Evolutionary conservation across 2,329 filamentous ascomycete genomes (phyloP), one percentile per base, ranked within the genome.

Genomic region (Alternaria incomplexa): DNA sequence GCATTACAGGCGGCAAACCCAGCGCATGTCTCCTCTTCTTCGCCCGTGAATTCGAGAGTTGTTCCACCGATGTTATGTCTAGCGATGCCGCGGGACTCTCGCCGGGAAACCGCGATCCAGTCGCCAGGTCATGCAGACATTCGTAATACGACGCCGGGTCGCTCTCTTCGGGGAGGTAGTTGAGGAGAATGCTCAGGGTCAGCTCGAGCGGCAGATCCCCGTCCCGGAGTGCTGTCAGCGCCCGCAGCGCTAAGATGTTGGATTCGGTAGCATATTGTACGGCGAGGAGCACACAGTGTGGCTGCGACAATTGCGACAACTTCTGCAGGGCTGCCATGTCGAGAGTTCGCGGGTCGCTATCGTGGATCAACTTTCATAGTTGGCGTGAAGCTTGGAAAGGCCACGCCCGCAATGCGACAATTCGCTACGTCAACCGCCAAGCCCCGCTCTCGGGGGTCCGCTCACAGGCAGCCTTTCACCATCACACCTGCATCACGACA

Each of bases 261-360:
- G 88, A 85, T 71, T 87, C 86, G 64, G 87, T 86, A 57, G 92
- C 88, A 70, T 90, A 86, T 73, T 93, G 88, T 22, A 89, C 89
- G 47, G 92, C 90, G 53, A 95, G 86, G 61, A 96, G 86, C 61
- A 93, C 82, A 68, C 90, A 87, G 77, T 93, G 91, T 60, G 90
- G 85, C 53, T 88, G 83, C 11, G 90, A 89, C 59, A 92, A 83
- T 58, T 79, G 64, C 54, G 70, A 62, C 15, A 78, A 55, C 59
- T 72, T 72, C 57, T 73, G 67, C 40, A 76, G 67, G 43, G 71
- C 62, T 20, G 70, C 66, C 76, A 78, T 78, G 9, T 48, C 30
- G 47, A 56, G 22, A 26, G 17, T 40, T 32, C 40, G 36, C 6
- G 9, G n/a, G 7, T 13, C 30, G 32, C 17, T 61, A 47, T 58